Evolutionary conservation across 2,329 filamentous ascomycete genomes (phyloP).

Genomic region (Ascochyta rabiei): DNA sequence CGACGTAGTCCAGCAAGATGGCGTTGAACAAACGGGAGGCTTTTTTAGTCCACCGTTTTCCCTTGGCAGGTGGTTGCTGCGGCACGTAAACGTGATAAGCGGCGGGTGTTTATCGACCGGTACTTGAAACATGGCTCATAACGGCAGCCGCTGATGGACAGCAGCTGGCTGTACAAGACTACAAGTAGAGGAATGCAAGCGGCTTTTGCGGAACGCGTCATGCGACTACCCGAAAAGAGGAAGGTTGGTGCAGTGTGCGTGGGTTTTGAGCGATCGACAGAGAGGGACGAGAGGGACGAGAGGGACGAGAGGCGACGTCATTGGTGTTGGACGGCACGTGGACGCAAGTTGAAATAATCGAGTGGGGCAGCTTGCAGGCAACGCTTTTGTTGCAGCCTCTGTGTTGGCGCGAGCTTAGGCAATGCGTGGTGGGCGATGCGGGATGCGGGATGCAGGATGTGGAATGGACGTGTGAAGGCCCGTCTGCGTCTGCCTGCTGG

Average conservation of each 20-base stretch:
- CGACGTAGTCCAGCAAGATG: no score
- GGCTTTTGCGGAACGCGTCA: conserved; percentile 9
- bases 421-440: no score
- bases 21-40: no score
- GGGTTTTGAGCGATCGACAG: conserved; percentile 10
- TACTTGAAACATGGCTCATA: conserved; percentile 7
- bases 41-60: background rate
- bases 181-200: no score
- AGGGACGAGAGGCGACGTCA: conserved; percentile 6
- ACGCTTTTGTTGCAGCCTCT: conserved; percentile 1
- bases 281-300: background rate
- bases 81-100: no score
- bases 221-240: conserved; percentile 7
- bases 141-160: conserved; percentile 4
- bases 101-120: background rate
- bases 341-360: background rate
- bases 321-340: conserved; percentile 6
- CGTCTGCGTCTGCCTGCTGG: background rate
- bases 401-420: no score
- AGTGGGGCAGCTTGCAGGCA: background rate
- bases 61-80: background rate
- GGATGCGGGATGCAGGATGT: no score
- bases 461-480: background rate
- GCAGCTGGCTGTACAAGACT: background rate
- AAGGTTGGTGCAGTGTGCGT: conserved; percentile 10